Percentiles rank a stretch among this genome's conserved stretches.
phyloP scores from a whole-genome alignment of 768 basidiomycete genomes.

The Neoboletus brunneissimus region DNA sequence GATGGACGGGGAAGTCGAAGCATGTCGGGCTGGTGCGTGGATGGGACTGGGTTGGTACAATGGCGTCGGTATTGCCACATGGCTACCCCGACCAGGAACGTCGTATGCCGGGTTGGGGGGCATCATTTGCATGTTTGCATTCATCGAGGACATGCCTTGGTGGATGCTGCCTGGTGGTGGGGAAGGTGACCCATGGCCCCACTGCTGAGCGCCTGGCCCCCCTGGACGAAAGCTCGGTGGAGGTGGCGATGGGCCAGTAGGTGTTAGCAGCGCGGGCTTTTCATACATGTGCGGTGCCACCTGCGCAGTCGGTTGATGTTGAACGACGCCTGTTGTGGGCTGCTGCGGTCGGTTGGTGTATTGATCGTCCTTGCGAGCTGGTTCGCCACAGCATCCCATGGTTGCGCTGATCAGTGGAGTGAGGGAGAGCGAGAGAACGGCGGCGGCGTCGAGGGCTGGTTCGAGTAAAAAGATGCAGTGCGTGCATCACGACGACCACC shows the following conservation, averaged over 20 bases:
- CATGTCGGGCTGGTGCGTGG: slow-evolving; percentile 18
- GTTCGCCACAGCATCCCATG: slow-evolving; percentile 72
- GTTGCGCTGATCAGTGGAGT: background rate
- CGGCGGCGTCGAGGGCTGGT: background rate
- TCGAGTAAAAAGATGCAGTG: background rate
- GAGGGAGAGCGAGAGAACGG: background rate
- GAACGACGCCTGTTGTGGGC: slow-evolving; percentile 36
- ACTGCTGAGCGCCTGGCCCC: slow-evolving; percentile 11
- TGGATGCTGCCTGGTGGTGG: slow-evolving; percentile 22
- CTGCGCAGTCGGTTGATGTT: slow-evolving; percentile 51
- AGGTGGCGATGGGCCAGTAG: slow-evolving; percentile 44
- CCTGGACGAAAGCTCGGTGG: slow-evolving; percentile 37
- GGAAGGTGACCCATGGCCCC: slow-evolving; percentile 35
- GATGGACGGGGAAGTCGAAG: slow-evolving; percentile 26
- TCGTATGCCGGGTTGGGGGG: background rate
- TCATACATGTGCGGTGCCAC: slow-evolving; percentile 35
- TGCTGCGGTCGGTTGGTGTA: slow-evolving; percentile 33
- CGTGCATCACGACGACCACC: background rate
- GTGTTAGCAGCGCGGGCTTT: slow-evolving; percentile 43
- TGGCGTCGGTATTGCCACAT: slow-evolving; percentile 5
- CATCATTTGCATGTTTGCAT: background rate
- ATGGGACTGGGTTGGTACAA: slow-evolving; percentile 32
- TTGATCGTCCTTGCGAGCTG: slow-evolving; percentile 31
- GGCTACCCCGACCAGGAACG: background rate
- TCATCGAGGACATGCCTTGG: background rate